phyloP scores from a whole-genome alignment of 371 early-diverging fungal species.

The Paraphysoderma sedebokerense region DNA sequence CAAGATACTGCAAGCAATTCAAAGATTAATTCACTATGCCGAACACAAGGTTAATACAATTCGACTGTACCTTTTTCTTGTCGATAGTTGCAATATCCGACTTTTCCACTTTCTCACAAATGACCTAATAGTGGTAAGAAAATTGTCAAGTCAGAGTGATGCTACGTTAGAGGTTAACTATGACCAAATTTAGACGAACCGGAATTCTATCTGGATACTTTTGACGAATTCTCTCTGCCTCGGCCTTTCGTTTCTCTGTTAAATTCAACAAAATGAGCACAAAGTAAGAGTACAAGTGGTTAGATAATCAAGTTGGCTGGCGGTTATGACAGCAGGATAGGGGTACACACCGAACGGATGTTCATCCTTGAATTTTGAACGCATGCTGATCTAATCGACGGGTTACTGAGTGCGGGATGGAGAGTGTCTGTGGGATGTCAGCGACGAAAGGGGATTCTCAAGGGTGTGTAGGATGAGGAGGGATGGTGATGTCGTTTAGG shows the following conservation, averaged over 20 bases:
- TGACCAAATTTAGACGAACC: constrained; percentile 22
- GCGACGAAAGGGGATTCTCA: too few relatives aligned
- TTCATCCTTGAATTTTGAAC: constrained; percentile 91
- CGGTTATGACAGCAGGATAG: background rate
- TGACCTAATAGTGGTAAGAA: constrained; percentile 21
- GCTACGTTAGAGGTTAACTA: background rate
- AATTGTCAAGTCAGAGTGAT: background rate
- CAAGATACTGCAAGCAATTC: too few relatives aligned
- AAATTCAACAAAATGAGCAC: too few relatives aligned
- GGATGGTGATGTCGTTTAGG: too few relatives aligned
- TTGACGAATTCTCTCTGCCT: constrained; percentile 85
- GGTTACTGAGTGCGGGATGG: background rate
- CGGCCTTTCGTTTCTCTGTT: constrained; percentile 85
- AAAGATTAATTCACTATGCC: too few relatives aligned
- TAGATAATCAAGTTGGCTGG: background rate
- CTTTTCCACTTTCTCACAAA: constrained; percentile 92
- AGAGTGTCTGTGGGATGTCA: background rate
- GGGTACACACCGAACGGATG: constrained; percentile 69
- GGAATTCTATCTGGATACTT: constrained; percentile 97
- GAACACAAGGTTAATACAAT: too few relatives aligned
- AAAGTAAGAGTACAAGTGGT: background rate
- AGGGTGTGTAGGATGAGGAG: too few relatives aligned
- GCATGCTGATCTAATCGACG: constrained; percentile 24
- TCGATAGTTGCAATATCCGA: constrained; percentile 88
- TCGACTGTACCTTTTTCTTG: too few relatives aligned